Evolutionary conservation across 768 basidiomycete genomes (phyloP), one percentile per base, ranked within the genome.

Genomic region (Tephrocybe sp.): DNA sequence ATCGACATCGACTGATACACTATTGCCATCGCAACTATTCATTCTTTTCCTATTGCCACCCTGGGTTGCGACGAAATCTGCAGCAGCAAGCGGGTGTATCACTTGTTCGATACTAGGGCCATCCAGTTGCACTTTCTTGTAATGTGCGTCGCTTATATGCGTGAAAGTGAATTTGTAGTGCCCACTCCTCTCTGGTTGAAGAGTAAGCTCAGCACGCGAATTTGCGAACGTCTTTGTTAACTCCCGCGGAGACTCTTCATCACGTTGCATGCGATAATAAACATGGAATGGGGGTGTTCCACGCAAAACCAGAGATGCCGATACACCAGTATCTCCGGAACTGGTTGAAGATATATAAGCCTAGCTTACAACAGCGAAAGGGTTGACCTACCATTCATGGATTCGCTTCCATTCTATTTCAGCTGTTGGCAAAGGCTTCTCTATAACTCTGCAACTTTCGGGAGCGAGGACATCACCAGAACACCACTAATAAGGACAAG

Each of bases 251-350:
- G 80, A 65, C 59, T 89, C 85, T 14, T 79, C 76, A 68, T 92
- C 80, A 42, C 83, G 80, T 61, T 89, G 85, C 50, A 81, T 79
- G 11, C 76, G 80, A 66, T 94, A 97, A 61, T 82, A 82, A 10
- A 96, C 82, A 43, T 79, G 77, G 79, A 97, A 98, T 5, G 95
- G 95, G 22, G 94, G 86, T 3, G 86, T 87, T 13, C 95, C 96
- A 44, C 86, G 88, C 43, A 98, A 76, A 51, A 94, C 79, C 44
- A 97, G 80, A 3, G 87, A 84, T 2, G 90, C 93, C 11, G 86
- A 86, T 41, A 96, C 90, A 7, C 96, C 95, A 14, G 89, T 93
- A 60, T 97, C 95, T 1, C 91, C 89, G 43, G 91, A 91, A 65
- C 89, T 92, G 56, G 47, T 34, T 22, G 36, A 51, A 42, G 48